These are phyloP conservation scores for Omphalea diandra DNA, from an alignment of 441 rosid genomes.

Conservation along the genomic window DNA sequence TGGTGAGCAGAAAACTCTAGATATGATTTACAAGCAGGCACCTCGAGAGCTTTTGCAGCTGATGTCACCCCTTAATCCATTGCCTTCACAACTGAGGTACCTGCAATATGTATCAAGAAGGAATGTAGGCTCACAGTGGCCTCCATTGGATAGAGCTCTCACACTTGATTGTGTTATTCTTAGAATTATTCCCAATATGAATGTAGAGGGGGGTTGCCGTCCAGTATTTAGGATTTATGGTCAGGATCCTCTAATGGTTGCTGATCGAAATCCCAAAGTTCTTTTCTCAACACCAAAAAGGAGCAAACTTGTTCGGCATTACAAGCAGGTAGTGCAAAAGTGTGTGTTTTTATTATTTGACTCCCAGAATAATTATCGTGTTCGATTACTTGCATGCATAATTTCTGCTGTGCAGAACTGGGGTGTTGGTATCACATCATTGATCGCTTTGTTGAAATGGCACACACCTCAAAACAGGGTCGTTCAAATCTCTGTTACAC, in stretches of 20 bases:
- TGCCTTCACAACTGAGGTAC: conserved; percentile 95
- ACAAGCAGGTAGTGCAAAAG: conserved; percentile 58
- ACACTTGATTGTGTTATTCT: conserved; percentile 89
- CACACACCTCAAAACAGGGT: conserved; percentile 5
- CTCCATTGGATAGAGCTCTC: conserved; percentile 91
- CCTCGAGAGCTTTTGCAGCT: conserved; percentile 91
- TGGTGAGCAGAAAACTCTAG: conserved; percentile 86
- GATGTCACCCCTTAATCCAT: conserved; percentile 86
- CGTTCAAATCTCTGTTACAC: not conserved
- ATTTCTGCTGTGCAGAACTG: not conserved
- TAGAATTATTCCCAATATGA: conserved; percentile 86
- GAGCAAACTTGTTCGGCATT: conserved; percentile 58
- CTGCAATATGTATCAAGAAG: conserved; percentile 93
- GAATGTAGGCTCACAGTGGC: conserved; percentile 88
- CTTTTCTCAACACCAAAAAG: conserved; percentile 73
- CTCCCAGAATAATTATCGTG: not conserved
- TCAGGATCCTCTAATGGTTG: conserved; percentile 55
- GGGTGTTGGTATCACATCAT: not conserved
- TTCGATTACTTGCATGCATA: not conserved
- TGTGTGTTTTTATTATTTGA: not conserved
- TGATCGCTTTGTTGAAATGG: conserved; percentile 1
- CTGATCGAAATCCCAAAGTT: conserved; percentile 67
- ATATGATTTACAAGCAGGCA: conserved; percentile 90
- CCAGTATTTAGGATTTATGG: conserved; percentile 93
- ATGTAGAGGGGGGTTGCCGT: conserved; percentile 89